These are phyloP conservation scores for Arthroderma sp. DNA, from an alignment of 2,329 filamentous ascomycete genomes.

Conservation along the genomic window DNA sequence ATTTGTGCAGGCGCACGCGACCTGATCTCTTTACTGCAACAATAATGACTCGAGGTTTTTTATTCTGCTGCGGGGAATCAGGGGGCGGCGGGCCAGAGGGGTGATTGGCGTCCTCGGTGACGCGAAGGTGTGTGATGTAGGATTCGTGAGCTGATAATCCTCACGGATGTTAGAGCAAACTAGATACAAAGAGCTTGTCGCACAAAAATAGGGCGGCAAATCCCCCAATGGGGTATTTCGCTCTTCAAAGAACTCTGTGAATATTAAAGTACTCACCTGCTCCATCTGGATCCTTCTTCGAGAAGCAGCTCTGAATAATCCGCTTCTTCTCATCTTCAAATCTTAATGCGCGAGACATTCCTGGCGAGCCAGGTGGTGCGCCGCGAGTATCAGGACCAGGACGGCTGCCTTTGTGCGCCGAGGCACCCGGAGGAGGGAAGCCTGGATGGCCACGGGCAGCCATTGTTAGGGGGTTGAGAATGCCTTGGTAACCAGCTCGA, in stretches of 20 bases:
- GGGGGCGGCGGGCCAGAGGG: constrained; percentile 77
- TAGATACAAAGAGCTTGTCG: too few species aligned
- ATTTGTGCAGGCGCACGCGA: constrained; percentile 89
- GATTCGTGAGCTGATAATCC: constrained; percentile 50
- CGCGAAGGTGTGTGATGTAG: constrained; percentile 93
- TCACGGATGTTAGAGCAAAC: neutral
- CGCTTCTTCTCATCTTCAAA: constrained; percentile 95
- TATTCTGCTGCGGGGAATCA: constrained; percentile 55
- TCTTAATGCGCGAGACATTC: constrained; percentile 52
- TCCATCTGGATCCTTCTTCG: constrained; percentile 75
- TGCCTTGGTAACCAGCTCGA: too few species aligned
- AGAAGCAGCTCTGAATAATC: constrained; percentile 90
- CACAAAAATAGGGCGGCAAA: too few species aligned
- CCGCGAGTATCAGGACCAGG: constrained; percentile 23
- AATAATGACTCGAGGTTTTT: constrained; percentile 85
- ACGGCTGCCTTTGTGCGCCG: constrained; percentile 20
- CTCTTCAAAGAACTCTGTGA: too few species aligned
- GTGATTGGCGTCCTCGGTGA: constrained; percentile 72
- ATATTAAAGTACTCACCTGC: constrained; percentile 48
- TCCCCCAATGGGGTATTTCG: too few species aligned
- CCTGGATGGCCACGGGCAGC: constrained; percentile 24
- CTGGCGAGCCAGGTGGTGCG: constrained; percentile 18
- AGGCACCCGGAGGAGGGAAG: constrained; percentile 15
- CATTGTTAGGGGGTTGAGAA: constrained; percentile 16
- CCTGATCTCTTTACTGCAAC: constrained; percentile 87